Evolutionary conservation across 306 rosid genomes (phyloP), one percentile per base, ranked within the genome.

Genomic region (Cucumis melo): DNA sequence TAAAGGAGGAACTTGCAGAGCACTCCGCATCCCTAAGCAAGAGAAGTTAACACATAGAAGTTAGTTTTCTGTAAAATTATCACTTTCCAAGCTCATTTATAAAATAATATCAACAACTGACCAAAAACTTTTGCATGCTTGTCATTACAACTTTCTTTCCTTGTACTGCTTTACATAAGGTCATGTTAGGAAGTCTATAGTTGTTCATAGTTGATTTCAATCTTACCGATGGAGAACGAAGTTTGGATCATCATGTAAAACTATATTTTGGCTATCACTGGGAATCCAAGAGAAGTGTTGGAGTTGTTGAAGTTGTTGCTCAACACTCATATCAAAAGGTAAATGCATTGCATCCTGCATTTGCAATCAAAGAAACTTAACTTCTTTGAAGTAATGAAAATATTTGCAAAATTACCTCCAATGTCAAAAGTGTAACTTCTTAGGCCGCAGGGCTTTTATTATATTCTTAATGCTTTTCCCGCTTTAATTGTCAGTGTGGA

Each of bases 251-350:
- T 90, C 96, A 0, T 87, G 90, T 66, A 91, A 86, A 76, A 84
- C 81, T 17, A 84, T 80, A 50, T 85, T 89, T 67, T 77, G 91
- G 66, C 84, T 87, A 77, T 79, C 81, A 61, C 76, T 87, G 44
- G 88, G 83, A 78, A 89, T 81, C 93, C 96, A 89, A 23, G 96
- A 81, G 1, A 88, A 65, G 56, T 93, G 86, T 79, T 91, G 96
- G 56, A 93, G 87, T 78, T 91, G 87, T 77, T 91, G 94, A 62
- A 91, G 89, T 81, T 88, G 93, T 53, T 88, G 98, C 44, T 87
- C 91, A 66, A 84, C 51, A 81, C 83, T 84, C 89, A 94, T 83
- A 85, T 85, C 82, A 70, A 83, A 88, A 72, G 98, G 91, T 55
- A 87, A 59, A 76, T 86, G 84, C 81, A 91, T 78, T 55, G 88